These are phyloP conservation scores for Suillus tomentosus DNA, from an alignment of 768 basidiomycete species.

Conservation along the genomic window DNA sequence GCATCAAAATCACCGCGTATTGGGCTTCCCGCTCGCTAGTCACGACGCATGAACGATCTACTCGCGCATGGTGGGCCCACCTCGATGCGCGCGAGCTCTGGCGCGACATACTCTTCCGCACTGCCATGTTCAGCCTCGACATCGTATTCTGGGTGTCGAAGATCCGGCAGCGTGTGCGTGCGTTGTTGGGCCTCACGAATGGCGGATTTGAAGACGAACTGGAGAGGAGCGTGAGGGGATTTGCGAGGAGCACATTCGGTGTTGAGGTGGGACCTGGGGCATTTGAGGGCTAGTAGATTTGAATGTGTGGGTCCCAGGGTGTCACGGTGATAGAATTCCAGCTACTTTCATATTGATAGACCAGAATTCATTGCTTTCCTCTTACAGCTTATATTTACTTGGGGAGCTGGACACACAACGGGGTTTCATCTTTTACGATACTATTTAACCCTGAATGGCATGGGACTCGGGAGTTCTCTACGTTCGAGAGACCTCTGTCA, in stretches of 20 bases:
- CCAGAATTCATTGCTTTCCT: no score
- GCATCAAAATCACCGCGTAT: constrained; percentile 85
- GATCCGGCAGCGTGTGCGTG: constrained; percentile 50
- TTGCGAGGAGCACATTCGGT: constrained; percentile 81
- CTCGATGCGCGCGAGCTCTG: constrained; percentile 47
- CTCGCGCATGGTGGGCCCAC: background rate
- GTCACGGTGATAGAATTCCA: no score
- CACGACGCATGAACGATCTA: constrained; percentile 40
- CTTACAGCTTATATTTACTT: no score
- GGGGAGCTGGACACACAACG: no score
- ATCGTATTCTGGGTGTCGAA: constrained; percentile 66
- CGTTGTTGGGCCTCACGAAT: constrained; percentile 39
- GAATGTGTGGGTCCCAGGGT: background rate
- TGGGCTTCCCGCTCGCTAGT: constrained; percentile 75
- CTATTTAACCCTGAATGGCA: no score
- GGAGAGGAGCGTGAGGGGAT: constrained; percentile 69
- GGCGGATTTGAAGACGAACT: constrained; percentile 80
- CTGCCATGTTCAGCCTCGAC: constrained; percentile 70
- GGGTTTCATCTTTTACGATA: no score
- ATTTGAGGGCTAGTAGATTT: constrained; percentile 48
- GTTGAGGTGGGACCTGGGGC: constrained; percentile 64
- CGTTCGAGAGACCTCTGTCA: no score
- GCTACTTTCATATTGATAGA: no score
- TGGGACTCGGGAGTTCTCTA: no score
- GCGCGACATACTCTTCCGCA: constrained; percentile 62